Evolutionary conservation across 768 basidiomycete genomes (phyloP).

Genomic region (Clitopilus hobsonii): DNA sequence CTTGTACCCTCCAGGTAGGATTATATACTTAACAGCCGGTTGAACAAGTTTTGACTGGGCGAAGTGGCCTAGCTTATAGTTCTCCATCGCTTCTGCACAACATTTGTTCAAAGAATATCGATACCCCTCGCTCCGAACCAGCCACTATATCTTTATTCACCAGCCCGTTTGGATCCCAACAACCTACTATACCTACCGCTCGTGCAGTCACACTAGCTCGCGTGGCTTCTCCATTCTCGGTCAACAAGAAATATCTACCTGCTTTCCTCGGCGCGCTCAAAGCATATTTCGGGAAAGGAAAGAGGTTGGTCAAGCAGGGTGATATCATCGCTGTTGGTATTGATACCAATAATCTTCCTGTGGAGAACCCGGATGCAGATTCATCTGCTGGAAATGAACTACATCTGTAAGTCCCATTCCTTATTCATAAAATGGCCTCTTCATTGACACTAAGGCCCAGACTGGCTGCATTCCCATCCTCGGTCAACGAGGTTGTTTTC

Average conservation of each 20-base stretch:
- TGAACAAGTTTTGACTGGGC: neutral
- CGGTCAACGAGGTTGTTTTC: conserved; percentile 51
- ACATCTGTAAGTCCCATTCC: conserved; percentile 14
- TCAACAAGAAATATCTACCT: conserved; percentile 57
- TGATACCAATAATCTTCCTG: conserved; percentile 36
- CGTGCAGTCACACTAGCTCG: conserved; percentile 69
- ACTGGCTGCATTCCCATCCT: conserved; percentile 11
- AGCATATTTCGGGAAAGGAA: conserved; percentile 49
- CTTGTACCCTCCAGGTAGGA: conserved; percentile 24
- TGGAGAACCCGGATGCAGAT: neutral
- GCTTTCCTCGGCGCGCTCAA: conserved; percentile 60
- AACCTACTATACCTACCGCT: conserved; percentile 65
- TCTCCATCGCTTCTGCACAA: conserved; percentile 56
- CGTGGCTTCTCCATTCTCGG: conserved; percentile 72
- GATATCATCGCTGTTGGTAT: conserved; percentile 69
- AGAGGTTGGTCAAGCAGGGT: conserved; percentile 61
- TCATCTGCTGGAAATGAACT: neutral
- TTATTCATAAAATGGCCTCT: neutral
- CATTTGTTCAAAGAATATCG: conserved; percentile 27
- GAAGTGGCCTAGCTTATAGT: conserved; percentile 34
- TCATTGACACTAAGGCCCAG: neutral
- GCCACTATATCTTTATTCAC: conserved; percentile 34
- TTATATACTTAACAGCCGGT: conserved; percentile 17
- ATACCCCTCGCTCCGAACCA: conserved; percentile 11
- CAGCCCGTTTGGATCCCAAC: conserved; percentile 56